Evolutionary conservation across 2,329 filamentous ascomycete species (phyloP), one percentile per base, ranked within the genome.

Genomic region (Samsoniella hepiali): DNA sequence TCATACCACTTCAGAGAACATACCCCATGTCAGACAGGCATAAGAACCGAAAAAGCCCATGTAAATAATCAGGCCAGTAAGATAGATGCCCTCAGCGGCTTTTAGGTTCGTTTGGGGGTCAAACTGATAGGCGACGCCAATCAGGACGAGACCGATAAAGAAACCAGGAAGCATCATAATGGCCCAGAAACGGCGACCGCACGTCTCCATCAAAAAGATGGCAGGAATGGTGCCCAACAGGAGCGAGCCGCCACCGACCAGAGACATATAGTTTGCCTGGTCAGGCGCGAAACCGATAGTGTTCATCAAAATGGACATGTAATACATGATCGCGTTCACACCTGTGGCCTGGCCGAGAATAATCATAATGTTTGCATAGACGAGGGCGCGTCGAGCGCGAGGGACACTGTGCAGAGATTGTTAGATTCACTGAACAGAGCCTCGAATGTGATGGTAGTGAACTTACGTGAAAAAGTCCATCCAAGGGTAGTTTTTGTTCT

Each of bases 131-230:
- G 82, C 85, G 22, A 81, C 75, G 5, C 88, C 89, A 65, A 91
- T 87, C 31, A 91, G 77, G 10, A 90, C 74, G 0, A 91, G 79
- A 17, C 88, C 88, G 51, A 91, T 72, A 69, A 91, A 89, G 79
- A 91, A 91, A 0, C 88, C 86, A 0, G 88, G 88, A 47, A 91
- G 77, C 84, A 89, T 91, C 5, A 81, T 81, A 65, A 87, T 89
- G 38, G 88, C 89, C 89, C 88, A 91, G 81, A 91, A 91, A 4
- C 88, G 85, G 29, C 89, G 86, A 13, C 88, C 88, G 56, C 87
- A 91, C 3, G 80, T 83, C 70, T 91, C 89, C 88, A 91, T 91
- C 66, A 84, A 84, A 71, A 90, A 81, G 62, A 88, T 85, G 0
- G 87, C 88, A 0, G 88, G 88, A 40, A 90, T 87, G 0, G 87